phyloP scores from a whole-genome alignment of 352 stramenopile genomes.

The Phytopythium litorale region DNA sequence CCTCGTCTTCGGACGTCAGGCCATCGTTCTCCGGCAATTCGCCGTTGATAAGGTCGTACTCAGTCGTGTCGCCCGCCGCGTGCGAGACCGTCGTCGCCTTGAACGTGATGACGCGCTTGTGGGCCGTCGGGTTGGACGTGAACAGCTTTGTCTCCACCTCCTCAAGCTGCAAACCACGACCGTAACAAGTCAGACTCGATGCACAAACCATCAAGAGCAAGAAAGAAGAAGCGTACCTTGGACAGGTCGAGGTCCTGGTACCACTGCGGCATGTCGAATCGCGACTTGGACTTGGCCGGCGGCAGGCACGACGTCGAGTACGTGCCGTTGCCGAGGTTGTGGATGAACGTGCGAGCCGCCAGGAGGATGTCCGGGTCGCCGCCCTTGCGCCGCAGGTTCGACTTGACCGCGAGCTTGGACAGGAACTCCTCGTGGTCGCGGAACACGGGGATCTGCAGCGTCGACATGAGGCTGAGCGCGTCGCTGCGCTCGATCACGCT shows the following conservation, averaged over 20 bases:
- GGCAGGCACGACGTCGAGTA: slow-evolving; percentile 60
- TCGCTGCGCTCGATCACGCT: slow-evolving; percentile 90
- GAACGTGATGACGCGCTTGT: slow-evolving; percentile 60
- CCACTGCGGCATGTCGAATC: slow-evolving; percentile 72
- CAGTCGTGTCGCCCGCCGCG: slow-evolving; percentile 64
- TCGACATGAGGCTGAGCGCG: slow-evolving; percentile 94
- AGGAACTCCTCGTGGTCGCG: slow-evolving; percentile 93
- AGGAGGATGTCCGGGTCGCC: slow-evolving; percentile 95
- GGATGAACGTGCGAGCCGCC: slow-evolving; percentile 88
- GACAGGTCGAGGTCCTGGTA: slow-evolving; percentile 49
- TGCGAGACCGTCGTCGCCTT: slow-evolving; percentile 42
- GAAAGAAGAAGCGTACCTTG: slow-evolving; percentile 20
- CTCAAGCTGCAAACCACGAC: slow-evolving; percentile 23
- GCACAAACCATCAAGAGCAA: background rate
- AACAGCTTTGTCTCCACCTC: slow-evolving; percentile 55
- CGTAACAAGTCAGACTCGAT: slow-evolving; percentile 3
- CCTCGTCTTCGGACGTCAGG: slow-evolving; percentile 60
- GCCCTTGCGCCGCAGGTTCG: slow-evolving; percentile 94
- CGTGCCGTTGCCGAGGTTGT: slow-evolving; percentile 57
- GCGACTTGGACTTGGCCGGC: slow-evolving; percentile 77
- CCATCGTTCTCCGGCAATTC: slow-evolving; percentile 73
- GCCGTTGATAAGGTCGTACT: slow-evolving; percentile 83
- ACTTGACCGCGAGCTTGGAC: slow-evolving; percentile 91
- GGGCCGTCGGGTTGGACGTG: slow-evolving; percentile 48
- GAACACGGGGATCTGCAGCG: slow-evolving; percentile 95